Percentiles rank a stretch among this genome's conserved stretches.
Conservation (phyloP, 2,329 filamentous ascomycete genomes). For the Fusarium fracticaudum region DNA sequence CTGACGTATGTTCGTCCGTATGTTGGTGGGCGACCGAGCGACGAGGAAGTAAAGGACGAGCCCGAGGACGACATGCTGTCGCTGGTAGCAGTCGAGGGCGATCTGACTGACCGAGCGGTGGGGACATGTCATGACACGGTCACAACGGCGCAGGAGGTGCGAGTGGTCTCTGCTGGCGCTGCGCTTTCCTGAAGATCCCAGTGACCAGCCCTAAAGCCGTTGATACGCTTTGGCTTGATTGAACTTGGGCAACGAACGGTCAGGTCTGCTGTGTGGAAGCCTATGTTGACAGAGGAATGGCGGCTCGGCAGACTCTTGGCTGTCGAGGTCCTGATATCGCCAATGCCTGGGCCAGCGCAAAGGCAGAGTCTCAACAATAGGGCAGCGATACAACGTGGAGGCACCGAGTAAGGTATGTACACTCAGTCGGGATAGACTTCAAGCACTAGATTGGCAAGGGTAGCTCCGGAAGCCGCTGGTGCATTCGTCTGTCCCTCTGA, state of each 20-base stretch:
- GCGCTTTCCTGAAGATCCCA: slow-evolving; percentile 35
- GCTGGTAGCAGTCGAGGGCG: slow-evolving; percentile 41
- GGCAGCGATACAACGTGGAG: slow-evolving; percentile 29
- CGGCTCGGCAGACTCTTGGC: slow-evolving; percentile 14
- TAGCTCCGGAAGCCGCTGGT: slow-evolving; percentile 25
- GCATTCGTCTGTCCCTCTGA: slow-evolving; percentile 22
- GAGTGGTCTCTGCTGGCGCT: slow-evolving; percentile 27
- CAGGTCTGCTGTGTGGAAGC: slow-evolving; percentile 2
- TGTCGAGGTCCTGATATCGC: slow-evolving; percentile 6
- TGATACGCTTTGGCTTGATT: slow-evolving; percentile 21
- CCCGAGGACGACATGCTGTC: slow-evolving; percentile 58
- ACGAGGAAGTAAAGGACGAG: slow-evolving; percentile 60
- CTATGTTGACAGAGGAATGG: slow-evolving; percentile 8
- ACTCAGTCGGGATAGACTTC: slow-evolving; percentile 25
- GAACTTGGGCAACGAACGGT: slow-evolving; percentile 1
- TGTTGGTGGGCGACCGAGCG: slow-evolving; percentile 53
- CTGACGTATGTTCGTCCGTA: slow-evolving; percentile 55
- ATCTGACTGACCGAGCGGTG: slow-evolving; percentile 44
- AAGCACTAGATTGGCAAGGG: slow-evolving; percentile 26
- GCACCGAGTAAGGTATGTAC: slow-evolving; percentile 10
- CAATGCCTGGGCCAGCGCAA: slow-evolving; percentile 27
- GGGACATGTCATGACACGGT: slow-evolving; percentile 46
- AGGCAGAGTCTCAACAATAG: slow-evolving; percentile 18
- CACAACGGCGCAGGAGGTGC: slow-evolving; percentile 37
- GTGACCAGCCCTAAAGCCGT: slow-evolving; percentile 25